Evolutionary conservation across 1,284 basidiomycete species (phyloP), one percentile per base, ranked within the genome.

Genomic region (Paramarasmius palmivorus): DNA sequence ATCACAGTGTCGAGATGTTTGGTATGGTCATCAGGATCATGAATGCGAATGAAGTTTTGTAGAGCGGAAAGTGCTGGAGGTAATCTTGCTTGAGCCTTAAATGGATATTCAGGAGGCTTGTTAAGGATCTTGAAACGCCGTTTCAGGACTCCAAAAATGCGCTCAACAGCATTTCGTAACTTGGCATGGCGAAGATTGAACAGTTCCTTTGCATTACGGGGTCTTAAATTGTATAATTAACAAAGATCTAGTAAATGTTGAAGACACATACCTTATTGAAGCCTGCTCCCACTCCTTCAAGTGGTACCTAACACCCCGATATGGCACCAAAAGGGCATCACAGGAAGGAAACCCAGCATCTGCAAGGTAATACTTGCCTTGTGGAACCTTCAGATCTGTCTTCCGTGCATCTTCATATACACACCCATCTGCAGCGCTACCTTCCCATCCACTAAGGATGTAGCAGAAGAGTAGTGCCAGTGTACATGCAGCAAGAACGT

Each of bases 321-420:
- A 61, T 29, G 59, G 59, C 23, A 55, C 46, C 14, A 61, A 38
- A 9, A 61, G 49, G 14, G 26, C 26, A 41, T 50, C 52, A 51
- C 57, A 60, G 17, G 10, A 19, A 19, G 54, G 38, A 54, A 59
- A 61, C 8, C 60, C 60, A 29, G 60, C 60, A 58, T 61, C 58
- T 17, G 54, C 60, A 12, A 61, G 41, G 32, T 57, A 60, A 48
- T 59, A 61, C n/a, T 42, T 52, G 15, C 60, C 57, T 2, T 15
- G 17, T 10, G 54, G 59, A 25, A 60, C 34, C 15, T 15, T 49
- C 19, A 22, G 59, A 34, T 17, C 41, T 51, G 22, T 50, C 32
- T 6, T n/a, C 20, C 17, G 40, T 15, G 57, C 57, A 35, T 54
- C 46, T 17, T 54, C 10, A 32, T 42, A 58, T 9, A 58, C 41